Evolutionary conservation across 495 filamentous ascomycete genomes (phyloP).

Genomic region (Astrocystis sublimbata): DNA sequence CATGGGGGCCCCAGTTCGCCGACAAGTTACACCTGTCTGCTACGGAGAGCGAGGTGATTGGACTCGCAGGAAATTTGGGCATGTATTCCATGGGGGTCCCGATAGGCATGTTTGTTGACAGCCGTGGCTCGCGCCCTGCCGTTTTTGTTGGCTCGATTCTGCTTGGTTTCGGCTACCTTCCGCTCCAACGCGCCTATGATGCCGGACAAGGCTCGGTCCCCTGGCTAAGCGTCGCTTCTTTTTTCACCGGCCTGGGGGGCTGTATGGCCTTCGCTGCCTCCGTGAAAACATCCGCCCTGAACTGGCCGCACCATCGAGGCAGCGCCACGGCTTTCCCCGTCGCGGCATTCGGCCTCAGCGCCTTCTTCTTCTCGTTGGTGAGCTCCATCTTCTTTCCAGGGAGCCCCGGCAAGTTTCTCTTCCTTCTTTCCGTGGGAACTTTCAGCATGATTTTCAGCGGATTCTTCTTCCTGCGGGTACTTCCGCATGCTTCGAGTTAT

Average conservation of each 20-base stretch:
- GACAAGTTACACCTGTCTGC: constrained; percentile 81
- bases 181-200: constrained; percentile 67
- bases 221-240: constrained; percentile 77
- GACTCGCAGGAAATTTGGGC: constrained; percentile 87
- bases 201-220: constrained; percentile 64
- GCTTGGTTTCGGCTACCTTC: constrained; percentile 78
- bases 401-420: constrained; percentile 75
- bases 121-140: constrained; percentile 74
- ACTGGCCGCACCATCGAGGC: constrained; percentile 88
- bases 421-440: constrained; percentile 80
- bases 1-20: constrained; percentile 95
- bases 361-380: constrained; percentile 88
- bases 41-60: constrained; percentile 89
- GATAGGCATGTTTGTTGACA: constrained; percentile 82
- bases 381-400: constrained; percentile 80
- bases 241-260: constrained; percentile 82
- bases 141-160: constrained; percentile 70
- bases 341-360: constrained; percentile 90
- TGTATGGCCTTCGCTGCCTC: constrained; percentile 83
- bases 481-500: constrained; percentile 65
- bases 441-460: constrained; percentile 69
- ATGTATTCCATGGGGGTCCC: constrained; percentile 95
- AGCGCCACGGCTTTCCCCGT: constrained; percentile 93
- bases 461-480: constrained; percentile 78
- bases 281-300: constrained; percentile 85